Base-by-base conservation (phyloP, 306 rosid species). In the Cicer pinnatifidum region DNA sequence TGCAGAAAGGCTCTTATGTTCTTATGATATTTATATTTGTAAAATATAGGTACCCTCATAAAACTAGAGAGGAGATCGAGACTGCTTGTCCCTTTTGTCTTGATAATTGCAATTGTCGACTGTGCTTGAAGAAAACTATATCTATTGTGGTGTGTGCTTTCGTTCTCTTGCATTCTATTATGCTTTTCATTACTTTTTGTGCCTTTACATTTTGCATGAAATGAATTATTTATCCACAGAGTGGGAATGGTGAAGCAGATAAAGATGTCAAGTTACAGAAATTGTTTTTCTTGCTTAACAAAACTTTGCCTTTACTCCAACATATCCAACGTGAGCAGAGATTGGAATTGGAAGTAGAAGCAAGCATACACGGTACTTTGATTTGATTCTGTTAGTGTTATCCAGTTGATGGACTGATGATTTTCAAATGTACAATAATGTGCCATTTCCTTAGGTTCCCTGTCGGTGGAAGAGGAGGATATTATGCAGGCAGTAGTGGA, bases 91-190 rank as follows among this genome's bases (percentile, higher is more conserved):
- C 92, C 56, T 84, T 82, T 78, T 88, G 92, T 66, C 63, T 79
- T 48, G 80, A 81, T 60, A 79, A 84, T 77, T 88, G 92, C 84
- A 88, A 85, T 75, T 88, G 92, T 76, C 70, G 92, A 76, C 7
- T 84, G 76, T 88, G 92, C 75, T 79, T 88, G 75, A 84, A 85
- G 84, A 80, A 82, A 80, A 73, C 79, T 75, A 64, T 84, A 82
- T 64, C 80, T 40, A 60, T 69, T 41, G 19, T 77, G 85, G 89
- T 86, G 5, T 67, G 85, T 80, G 69, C 58, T 45, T 64, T 75
- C 35, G 20, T 68, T 75, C 52, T 60, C 69, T 54, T 56, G 79
- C 53, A 39, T 46, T 58, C 41, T 79, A 9, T 62, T 65, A 35
- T 71, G 20, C 64, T 62, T 45, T 72, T 23, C 60, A 20, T 67